Percentiles rank a stretch among this genome's conserved stretches.
Evolutionary conservation across 148 eudicot genomes (phyloP).

Genomic region (Vaccinium macrocarpon): DNA sequence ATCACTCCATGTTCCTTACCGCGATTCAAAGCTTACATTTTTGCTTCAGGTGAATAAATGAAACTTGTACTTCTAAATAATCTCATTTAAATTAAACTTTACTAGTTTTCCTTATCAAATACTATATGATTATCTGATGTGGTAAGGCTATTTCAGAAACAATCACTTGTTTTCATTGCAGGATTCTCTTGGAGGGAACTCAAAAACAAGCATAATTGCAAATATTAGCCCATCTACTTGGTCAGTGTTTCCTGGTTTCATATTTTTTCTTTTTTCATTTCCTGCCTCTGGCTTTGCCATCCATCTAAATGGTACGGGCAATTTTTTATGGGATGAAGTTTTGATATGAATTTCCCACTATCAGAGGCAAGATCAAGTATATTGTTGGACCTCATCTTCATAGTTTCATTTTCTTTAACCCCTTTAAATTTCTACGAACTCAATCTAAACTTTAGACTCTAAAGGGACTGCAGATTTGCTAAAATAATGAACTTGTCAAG

Average conservation of each 20-base stretch:
- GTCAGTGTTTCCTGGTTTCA: slow-evolving; percentile 41
- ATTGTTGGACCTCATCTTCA: not conserved
- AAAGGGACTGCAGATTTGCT: not conserved
- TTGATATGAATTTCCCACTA: not conserved
- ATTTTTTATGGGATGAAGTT: not conserved
- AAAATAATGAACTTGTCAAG: not conserved
- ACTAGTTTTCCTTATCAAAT: not conserved
- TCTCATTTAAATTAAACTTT: not conserved
- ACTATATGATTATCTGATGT: not conserved
- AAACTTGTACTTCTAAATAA: not conserved
- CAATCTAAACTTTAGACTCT: not conserved
- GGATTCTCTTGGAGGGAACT: slow-evolving; percentile 99
- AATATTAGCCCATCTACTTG: slow-evolving; percentile 87
- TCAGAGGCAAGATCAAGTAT: not conserved
- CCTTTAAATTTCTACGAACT: not conserved
- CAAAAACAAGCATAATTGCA: slow-evolving; percentile 92
- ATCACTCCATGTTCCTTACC: slow-evolving; percentile 90
- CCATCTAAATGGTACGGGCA: not conserved
- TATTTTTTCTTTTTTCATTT: slow-evolving; percentile 8
- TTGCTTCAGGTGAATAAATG: slow-evolving; percentile 74
- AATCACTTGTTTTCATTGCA: slow-evolving; percentile 27
- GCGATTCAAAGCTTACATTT: slow-evolving; percentile 98
- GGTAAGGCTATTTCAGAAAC: not conserved
- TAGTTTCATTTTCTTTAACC: not conserved
- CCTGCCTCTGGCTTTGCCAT: not conserved